These are phyloP conservation scores for Ceratocystis destructans DNA, from an alignment of 2,329 filamentous ascomycete genomes.

Conservation along the genomic window DNA sequence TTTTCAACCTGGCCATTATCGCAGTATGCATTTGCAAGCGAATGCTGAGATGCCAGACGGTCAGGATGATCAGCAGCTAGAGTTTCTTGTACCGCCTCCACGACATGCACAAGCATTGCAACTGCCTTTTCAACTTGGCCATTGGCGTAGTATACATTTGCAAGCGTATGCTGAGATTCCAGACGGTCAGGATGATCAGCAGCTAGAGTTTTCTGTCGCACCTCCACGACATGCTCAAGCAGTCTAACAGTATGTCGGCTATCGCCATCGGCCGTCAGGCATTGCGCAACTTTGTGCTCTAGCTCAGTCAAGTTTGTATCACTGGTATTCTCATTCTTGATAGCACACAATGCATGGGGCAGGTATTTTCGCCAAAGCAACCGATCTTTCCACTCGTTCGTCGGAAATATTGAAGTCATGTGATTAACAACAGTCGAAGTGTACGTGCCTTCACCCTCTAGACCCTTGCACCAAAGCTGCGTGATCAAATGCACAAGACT, in stretches of 20 bases:
- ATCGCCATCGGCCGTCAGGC: too few relatives aligned
- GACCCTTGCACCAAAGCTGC: background rate
- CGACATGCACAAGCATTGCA: background rate
- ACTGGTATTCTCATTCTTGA: background rate
- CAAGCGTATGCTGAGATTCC: too few relatives aligned
- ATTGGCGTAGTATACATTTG: background rate
- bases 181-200: too few relatives aligned
- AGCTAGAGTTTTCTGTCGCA: too few relatives aligned
- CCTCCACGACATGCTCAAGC: too few relatives aligned
- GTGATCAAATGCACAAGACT: background rate
- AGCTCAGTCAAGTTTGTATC: rapidly evolving
- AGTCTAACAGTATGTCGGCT: too few relatives aligned
- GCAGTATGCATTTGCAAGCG: too few relatives aligned
- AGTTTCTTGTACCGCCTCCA: background rate
- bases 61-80: background rate
- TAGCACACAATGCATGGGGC: background rate
- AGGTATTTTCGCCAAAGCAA: background rate
- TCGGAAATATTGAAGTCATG: background rate
- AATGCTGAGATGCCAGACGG: background rate
- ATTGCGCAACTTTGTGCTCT: too few relatives aligned
- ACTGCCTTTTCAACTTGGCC: background rate
- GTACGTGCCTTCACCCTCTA: background rate
- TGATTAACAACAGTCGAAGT: background rate
- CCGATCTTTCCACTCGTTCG: background rate
- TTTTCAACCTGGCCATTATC: background rate